These are phyloP conservation scores for Penicillium sp. DNA, from an alignment of 2,329 filamentous ascomycete genomes.

Conservation along the genomic window DNA sequence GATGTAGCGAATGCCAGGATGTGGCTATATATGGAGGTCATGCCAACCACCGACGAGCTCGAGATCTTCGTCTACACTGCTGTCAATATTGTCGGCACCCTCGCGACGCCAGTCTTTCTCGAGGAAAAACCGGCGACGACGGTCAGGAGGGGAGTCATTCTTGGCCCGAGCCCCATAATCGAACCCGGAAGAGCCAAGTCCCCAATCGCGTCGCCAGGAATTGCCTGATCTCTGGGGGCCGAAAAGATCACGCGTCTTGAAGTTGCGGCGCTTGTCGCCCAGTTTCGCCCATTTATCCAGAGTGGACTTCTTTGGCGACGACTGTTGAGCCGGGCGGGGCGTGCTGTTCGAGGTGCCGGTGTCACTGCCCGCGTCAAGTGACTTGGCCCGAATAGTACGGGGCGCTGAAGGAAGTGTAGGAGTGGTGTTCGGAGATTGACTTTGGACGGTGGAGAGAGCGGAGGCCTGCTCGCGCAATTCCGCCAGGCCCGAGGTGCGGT, in stretches of 20 bases:
- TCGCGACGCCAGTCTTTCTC: constrained; percentile 46
- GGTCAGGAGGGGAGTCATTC: constrained; percentile 29
- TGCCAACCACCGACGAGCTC: constrained; percentile 96
- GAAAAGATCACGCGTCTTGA: constrained; percentile 50
- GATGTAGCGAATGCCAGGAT: constrained; percentile 7
- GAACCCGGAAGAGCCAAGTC: constrained; percentile 34
- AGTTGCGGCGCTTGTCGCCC: constrained; percentile 67
- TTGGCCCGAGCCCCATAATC: constrained; percentile 34
- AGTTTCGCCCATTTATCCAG: constrained; percentile 86
- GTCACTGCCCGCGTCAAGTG: constrained; percentile 60
- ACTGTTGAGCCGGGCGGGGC: constrained; percentile 46
- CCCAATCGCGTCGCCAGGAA: constrained; percentile 42
- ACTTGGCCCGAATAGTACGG: constrained; percentile 30
- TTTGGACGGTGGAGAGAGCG: constrained; percentile 47
- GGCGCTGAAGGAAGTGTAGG: constrained; percentile 20
- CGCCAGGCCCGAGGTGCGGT: constrained; percentile 44
- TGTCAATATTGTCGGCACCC: constrained; percentile 45
- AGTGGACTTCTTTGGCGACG: constrained; percentile 49
- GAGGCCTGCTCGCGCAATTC: constrained; percentile 52
- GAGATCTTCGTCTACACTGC: constrained; percentile 59
- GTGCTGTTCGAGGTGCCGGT: constrained; percentile 34
- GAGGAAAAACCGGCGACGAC: constrained; percentile 38
- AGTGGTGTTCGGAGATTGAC: constrained; percentile 27
- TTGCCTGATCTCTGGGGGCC: constrained; percentile 43
- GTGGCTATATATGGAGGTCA: constrained; percentile 55